A percentile compares a stretch with the other conserved stretches of the same genome.
Conservation (phyloP, 768 basidiomycete species). For the Podaxis pistillaris region DNA sequence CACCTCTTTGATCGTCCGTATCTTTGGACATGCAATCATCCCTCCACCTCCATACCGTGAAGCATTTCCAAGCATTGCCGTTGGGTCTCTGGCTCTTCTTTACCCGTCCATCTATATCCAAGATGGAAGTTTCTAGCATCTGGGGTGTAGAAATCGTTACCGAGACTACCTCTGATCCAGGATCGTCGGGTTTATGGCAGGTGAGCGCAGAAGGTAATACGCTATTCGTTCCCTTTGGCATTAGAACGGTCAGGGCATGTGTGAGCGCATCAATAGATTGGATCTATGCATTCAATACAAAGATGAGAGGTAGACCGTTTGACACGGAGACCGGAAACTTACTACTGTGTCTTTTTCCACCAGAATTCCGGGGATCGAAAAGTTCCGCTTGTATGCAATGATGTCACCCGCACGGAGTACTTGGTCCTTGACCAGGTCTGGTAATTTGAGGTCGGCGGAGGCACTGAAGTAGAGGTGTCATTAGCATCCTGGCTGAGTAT, state of each 20-base stretch:
- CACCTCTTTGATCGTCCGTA: constrained; percentile 32
- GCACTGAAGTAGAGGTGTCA: constrained; percentile 24
- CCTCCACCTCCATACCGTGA: constrained; percentile 55
- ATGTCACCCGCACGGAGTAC: constrained; percentile 53
- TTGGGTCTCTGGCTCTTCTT: constrained; percentile 40
- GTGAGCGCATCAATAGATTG: constrained; percentile 42
- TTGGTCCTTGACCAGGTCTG: constrained; percentile 40
- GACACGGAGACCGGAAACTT: constrained; percentile 17
- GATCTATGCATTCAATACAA: constrained; percentile 32
- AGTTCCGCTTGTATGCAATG: constrained; percentile 50
- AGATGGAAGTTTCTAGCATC: constrained; percentile 49
- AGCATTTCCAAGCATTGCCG: constrained; percentile 56
- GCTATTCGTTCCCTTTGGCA: constrained; percentile 34
- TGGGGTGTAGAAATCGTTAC: constrained; percentile 41
- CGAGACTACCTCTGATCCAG: constrained; percentile 22
- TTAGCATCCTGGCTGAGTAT: background rate
- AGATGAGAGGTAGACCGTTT: background rate
- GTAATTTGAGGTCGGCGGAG: constrained; percentile 43
- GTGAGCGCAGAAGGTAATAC: constrained; percentile 32
- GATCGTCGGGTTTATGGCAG: background rate
- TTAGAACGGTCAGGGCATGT: constrained; percentile 39
- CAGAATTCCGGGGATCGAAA: constrained; percentile 32
- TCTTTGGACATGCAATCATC: constrained; percentile 24
- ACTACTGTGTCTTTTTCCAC: constrained; percentile 61
- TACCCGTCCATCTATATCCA: constrained; percentile 52